phyloP scores from a whole-genome alignment of 2,329 filamentous ascomycete genomes.

The Byssochlamys sp. region DNA sequence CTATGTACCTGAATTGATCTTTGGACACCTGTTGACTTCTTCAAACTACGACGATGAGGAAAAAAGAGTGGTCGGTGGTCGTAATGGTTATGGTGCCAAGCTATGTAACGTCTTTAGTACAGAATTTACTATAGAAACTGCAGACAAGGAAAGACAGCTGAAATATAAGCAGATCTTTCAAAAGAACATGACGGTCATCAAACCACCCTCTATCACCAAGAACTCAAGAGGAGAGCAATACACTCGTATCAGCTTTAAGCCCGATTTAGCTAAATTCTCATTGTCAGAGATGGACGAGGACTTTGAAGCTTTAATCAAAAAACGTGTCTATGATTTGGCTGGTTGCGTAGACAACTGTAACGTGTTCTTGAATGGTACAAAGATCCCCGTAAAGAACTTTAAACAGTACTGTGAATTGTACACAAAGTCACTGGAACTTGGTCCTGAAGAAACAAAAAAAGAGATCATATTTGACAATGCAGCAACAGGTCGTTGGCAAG shows the following conservation, averaged over 20 bases:
- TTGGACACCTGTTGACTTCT: slow-evolving; percentile 86
- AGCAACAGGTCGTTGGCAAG: slow-evolving; percentile 75
- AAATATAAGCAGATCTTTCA: slow-evolving; percentile 94
- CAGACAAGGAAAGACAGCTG: slow-evolving; percentile 75
- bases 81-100: slow-evolving; percentile 96
- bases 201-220: slow-evolving; percentile 77
- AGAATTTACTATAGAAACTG: slow-evolving; percentile 80
- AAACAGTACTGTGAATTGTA: slow-evolving; percentile 96
- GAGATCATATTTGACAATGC: slow-evolving; percentile 70
- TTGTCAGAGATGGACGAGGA: slow-evolving; percentile 81
- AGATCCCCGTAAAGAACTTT: slow-evolving; percentile 74
- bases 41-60: slow-evolving; percentile 96
- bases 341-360: slow-evolving; percentile 78
- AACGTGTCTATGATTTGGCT: slow-evolving; percentile 91
- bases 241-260: slow-evolving; percentile 83
- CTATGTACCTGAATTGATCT: slow-evolving; percentile 93
- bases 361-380: slow-evolving; percentile 74
- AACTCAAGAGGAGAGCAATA: slow-evolving; percentile 70
- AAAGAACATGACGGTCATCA: slow-evolving; percentile 87
- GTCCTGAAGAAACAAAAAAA: slow-evolving; percentile 58
- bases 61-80: slow-evolving; percentile 89
- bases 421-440: slow-evolving; percentile 85
- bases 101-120: slow-evolving; percentile 97
- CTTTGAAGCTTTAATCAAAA: slow-evolving; percentile 79
- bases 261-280: slow-evolving; percentile 77